phyloP scores from a whole-genome alignment of 2,329 filamentous ascomycete species.

The Ramularia collo-cygni region DNA sequence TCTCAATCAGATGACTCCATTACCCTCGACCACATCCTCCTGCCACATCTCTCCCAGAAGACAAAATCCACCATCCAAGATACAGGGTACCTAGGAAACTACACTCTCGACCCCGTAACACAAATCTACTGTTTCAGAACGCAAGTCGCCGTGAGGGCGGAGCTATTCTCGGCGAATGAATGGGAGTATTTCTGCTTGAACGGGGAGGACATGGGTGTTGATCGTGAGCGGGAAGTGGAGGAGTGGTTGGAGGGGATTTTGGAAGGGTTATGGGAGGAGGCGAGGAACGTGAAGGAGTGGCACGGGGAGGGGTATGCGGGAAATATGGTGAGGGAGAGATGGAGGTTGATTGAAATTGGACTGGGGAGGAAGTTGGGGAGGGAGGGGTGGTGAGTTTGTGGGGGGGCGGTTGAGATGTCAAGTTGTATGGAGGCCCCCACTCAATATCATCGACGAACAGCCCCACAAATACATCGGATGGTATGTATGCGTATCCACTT shows the following conservation, averaged over 20 bases:
- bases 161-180: constrained; percentile 29
- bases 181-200: constrained; percentile 34
- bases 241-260: constrained; percentile 19
- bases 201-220: constrained; percentile 27
- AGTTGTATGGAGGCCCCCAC: no score
- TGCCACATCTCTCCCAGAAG: constrained; percentile 30
- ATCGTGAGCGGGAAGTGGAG: constrained; percentile 22
- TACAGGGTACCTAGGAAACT: constrained; percentile 36
- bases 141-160: constrained; percentile 37
- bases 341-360: constrained; percentile 37
- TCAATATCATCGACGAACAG: no score
- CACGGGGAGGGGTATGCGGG: constrained; percentile 1
- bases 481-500: no score
- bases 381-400: no score
- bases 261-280: constrained; percentile 15
- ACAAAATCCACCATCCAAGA: constrained; percentile 33
- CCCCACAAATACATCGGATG: no score
- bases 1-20: constrained; percentile 36
- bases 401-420: no score
- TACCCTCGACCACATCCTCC: constrained; percentile 36
- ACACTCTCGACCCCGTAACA: constrained; percentile 24
- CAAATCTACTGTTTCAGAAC: constrained; percentile 40
- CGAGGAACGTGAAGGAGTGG: constrained; percentile 15
- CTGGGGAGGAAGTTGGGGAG: no score
- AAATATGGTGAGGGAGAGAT: constrained; percentile 23